phyloP scores from a whole-genome alignment of 176 grass and related monocot species.

The Hordeum vulgare region MorexV3_pseudomolecules_assembly NC_058519.1:517012525-517013024 shows the following conservation, averaged over 20 bases:
- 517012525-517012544: not conserved
- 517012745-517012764: slow-evolving; percentile 6
- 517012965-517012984: not conserved
- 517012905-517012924: not conserved
- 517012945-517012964: not conserved
- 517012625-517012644: not conserved
- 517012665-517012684: not conserved
- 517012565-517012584: not conserved
- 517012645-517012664: not conserved
- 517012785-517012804: not conserved
- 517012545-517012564: not conserved
- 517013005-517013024: too few relatives aligned
- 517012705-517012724: slow-evolving; percentile 7
- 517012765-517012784: not conserved
- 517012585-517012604: not conserved
- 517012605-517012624: not conserved
- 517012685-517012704: not conserved
- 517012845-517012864: not conserved
- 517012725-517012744: not conserved
- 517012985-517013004: too few relatives aligned
- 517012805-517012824: not conserved
- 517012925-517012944: not conserved
- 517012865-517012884: not conserved
- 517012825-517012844: not conserved
- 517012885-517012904: not conserved